These are phyloP conservation scores for Theobroma cacao DNA, from an alignment of 345 rosid species.

Conservation along the genomic window DNA sequence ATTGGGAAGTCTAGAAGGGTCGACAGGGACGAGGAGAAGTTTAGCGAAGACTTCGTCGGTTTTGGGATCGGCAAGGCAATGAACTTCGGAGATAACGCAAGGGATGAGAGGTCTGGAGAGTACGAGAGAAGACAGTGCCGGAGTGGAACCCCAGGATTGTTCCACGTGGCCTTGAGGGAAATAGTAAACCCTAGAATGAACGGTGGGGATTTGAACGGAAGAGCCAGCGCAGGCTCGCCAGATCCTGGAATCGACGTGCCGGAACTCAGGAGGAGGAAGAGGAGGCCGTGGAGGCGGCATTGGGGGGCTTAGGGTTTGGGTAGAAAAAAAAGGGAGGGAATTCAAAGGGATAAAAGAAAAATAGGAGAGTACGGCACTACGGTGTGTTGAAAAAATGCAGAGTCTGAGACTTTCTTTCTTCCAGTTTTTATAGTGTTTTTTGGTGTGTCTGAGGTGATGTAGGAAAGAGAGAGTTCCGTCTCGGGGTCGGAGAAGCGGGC, in stretches of 20 bases:
- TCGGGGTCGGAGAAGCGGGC: slow-evolving; percentile 26
- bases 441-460: not conserved
- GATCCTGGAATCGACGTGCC: slow-evolving; percentile 53
- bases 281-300: slow-evolving; percentile 32
- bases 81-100: slow-evolving; percentile 51
- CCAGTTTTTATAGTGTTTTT: not conserved
- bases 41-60: slow-evolving; percentile 77
- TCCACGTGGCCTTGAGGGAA: slow-evolving; percentile 88
- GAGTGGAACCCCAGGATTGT: slow-evolving; percentile 38
- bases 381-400: not conserved
- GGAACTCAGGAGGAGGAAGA: slow-evolving; percentile 25
- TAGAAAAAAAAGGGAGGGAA: not conserved
- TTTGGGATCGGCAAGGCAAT: slow-evolving; percentile 58
- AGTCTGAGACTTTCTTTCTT: not conserved
- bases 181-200: slow-evolving; percentile 72
- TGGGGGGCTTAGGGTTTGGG: slow-evolving; percentile 23
- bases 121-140: slow-evolving; percentile 26
- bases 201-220: slow-evolving; percentile 52
- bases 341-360: not conserved
- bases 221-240: slow-evolving; percentile 90
- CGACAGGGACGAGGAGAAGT: slow-evolving; percentile 33
- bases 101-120: slow-evolving; percentile 31
- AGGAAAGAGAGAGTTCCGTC: slow-evolving; percentile 27
- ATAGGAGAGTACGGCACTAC: not conserved
- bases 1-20: slow-evolving; percentile 16